A percentile compares a stretch with the other conserved stretches of the same genome.
Evolutionary conservation across 2,329 filamentous ascomycete species (phyloP).

Genomic region (Penicillium sp.): DNA sequence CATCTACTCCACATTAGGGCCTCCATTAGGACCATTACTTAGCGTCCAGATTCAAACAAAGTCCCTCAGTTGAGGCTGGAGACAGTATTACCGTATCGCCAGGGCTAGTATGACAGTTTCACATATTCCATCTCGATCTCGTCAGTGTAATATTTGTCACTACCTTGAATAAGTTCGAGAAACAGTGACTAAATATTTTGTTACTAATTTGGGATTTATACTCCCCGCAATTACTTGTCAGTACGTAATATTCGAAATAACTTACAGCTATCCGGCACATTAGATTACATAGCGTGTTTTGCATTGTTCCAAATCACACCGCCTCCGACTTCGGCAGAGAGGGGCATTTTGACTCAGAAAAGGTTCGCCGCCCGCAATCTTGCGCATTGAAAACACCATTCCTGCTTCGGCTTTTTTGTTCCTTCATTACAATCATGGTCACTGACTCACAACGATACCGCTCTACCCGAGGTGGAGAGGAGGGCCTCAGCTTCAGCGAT

Average conservation of each 20-base stretch:
- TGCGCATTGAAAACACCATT: background rate
- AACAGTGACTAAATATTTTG: background rate
- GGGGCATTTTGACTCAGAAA: background rate
- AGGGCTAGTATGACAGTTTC: background rate
- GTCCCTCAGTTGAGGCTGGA: too few relatives aligned
- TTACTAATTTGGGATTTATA: background rate
- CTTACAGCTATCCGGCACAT: background rate
- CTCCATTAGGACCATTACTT: too few relatives aligned
- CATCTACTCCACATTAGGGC: too few relatives aligned
- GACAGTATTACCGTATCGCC: too few relatives aligned
- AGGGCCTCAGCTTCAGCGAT: slow-evolving; percentile 41
- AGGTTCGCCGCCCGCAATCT: background rate
- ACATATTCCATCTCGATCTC: background rate
- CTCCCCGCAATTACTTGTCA: background rate
- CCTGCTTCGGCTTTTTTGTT: background rate
- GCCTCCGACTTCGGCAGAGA: background rate
- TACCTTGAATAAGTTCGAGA: background rate
- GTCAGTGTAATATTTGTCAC: background rate
- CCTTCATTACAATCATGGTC: background rate
- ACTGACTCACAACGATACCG: background rate
- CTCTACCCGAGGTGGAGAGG: background rate
- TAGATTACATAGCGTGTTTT: background rate
- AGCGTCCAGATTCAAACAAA: too few relatives aligned
- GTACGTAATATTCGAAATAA: background rate
- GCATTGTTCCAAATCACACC: background rate